Conservation (phyloP, 257 asterid species). For the Agastache rugosa region DNA sequence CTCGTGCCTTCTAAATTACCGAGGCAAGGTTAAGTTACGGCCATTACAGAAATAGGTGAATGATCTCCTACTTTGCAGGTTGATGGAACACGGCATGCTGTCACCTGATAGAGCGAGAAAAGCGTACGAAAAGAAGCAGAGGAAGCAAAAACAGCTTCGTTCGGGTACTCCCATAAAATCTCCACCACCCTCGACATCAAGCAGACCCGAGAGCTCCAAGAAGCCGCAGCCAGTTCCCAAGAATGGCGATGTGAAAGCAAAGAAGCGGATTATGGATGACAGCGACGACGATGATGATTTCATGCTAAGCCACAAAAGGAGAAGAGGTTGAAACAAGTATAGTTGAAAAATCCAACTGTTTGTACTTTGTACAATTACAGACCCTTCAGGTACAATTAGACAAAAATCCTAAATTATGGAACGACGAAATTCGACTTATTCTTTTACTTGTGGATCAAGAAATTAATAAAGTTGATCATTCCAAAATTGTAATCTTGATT, state of each 20-base stretch:
- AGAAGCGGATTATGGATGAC: constrained; percentile 53
- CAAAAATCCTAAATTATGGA: neutral
- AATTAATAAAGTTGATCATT: constrained; percentile 30
- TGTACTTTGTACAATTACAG: constrained; percentile 29
- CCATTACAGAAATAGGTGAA: neutral
- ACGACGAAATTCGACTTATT: constrained; percentile 25
- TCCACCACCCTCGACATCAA: constrained; percentile 50
- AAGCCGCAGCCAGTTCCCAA: constrained; percentile 54
- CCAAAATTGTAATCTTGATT: neutral
- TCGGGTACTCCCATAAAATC: constrained; percentile 74
- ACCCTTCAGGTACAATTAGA: constrained; percentile 16
- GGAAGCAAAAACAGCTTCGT: constrained; percentile 79
- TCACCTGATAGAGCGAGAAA: constrained; percentile 78
- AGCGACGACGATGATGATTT: constrained; percentile 72
- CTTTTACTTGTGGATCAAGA: constrained; percentile 29
- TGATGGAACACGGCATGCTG: constrained; percentile 93
- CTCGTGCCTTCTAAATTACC: neutral
- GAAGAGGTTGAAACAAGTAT: constrained; percentile 54
- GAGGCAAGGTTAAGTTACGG: neutral
- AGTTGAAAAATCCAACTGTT: constrained; percentile 1
- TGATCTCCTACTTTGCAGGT: constrained; percentile 47
- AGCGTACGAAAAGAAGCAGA: constrained; percentile 83
- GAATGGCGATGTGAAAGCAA: constrained; percentile 67
- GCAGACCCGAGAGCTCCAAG: constrained; percentile 65
- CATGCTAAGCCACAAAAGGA: constrained; percentile 67